Conservation (phyloP, 768 basidiomycete species). For the Tulasnella sp. region DNA sequence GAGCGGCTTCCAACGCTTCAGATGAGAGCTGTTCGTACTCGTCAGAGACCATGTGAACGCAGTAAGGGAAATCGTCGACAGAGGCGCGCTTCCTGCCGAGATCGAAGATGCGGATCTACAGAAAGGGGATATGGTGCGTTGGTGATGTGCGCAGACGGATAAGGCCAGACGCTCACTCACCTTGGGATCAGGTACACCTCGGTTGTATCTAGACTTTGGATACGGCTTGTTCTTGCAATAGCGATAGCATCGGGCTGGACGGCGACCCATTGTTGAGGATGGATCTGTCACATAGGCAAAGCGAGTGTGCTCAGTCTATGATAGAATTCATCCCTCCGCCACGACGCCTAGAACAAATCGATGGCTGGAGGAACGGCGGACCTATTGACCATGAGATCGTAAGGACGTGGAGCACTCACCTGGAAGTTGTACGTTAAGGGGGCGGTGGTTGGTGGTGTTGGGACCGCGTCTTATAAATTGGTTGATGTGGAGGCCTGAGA, state of each 20-base stretch:
- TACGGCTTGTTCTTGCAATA: conserved; percentile 99
- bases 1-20: conserved; percentile 94
- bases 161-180: conserved; percentile 27
- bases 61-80: conserved; percentile 98
- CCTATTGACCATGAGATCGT: too few relatives aligned
- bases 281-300: too few relatives aligned
- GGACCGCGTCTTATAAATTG: too few relatives aligned
- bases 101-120: conserved; percentile 91
- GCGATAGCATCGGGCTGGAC: conserved; percentile 95
- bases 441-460: too few relatives aligned
- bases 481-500: too few relatives aligned
- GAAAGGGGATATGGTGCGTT: not conserved
- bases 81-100: conserved; percentile 90
- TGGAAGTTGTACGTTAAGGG: too few relatives aligned
- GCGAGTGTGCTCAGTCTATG: too few relatives aligned
- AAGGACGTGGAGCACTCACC: too few relatives aligned
- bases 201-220: conserved; percentile 91
- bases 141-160: not conserved
- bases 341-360: too few relatives aligned
- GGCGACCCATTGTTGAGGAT: conserved; percentile 70
- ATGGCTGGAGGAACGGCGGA: too few relatives aligned
- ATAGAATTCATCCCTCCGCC: too few relatives aligned
- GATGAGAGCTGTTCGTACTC: conserved; percentile 95
- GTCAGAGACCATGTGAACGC: conserved; percentile 90
- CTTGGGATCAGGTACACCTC: conserved; percentile 96